These are phyloP conservation scores for Corymbia calophylla DNA, from an alignment of 441 rosid genomes.

Conservation along the genomic window DNA sequence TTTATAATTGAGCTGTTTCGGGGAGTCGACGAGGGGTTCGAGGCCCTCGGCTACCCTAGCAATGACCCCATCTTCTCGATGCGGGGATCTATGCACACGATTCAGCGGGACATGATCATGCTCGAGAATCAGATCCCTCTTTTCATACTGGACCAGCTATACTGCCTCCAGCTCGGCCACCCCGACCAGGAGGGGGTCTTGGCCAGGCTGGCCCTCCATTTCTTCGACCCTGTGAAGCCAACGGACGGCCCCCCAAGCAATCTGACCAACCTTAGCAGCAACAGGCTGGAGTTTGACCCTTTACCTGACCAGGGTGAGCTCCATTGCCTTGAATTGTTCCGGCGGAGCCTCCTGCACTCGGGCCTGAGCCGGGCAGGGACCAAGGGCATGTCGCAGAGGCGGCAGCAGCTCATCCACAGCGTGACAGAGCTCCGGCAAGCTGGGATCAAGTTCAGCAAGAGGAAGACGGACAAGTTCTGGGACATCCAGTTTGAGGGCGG, in stretches of 20 bases:
- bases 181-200: rapidly evolving
- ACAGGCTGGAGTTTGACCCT: not conserved
- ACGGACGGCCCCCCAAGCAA: too few species aligned
- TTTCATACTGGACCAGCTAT: too few species aligned
- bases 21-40: not conserved
- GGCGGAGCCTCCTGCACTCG: not conserved
- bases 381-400: too few species aligned
- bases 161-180: too few species aligned
- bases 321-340: not conserved
- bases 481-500: not conserved
- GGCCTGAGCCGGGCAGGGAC: too few species aligned
- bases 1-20: not conserved
- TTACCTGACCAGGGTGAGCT: not conserved
- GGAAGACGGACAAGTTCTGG: rapidly evolving
- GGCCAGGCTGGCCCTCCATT: rapidly evolving
- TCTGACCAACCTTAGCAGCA: not conserved
- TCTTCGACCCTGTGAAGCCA: not conserved
- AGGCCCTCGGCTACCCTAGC: not conserved
- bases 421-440: not conserved
- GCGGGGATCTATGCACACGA: not conserved
- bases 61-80: not conserved
- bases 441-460: not conserved
- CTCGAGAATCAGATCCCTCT: too few species aligned
- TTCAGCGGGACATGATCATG: not conserved
- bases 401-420: not conserved